Base-by-base conservation (phyloP, 2,329 filamentous ascomycete genomes). In the Rosellinia necatrix region DNA sequence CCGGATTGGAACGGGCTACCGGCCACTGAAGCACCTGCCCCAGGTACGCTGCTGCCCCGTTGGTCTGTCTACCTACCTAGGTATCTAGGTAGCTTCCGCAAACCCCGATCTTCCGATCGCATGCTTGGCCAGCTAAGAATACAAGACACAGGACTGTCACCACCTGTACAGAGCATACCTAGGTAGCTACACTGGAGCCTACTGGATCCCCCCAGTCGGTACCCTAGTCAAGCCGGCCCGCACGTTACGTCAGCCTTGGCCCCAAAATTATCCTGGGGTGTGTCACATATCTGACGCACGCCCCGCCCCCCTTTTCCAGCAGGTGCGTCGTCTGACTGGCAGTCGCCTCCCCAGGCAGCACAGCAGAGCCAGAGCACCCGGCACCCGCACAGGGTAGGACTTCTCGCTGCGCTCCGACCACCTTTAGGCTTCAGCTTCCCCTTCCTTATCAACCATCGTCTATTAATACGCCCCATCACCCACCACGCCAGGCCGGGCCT, bases 191-290 rank as follows among this genome's bases (percentile, higher is more conserved):
- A n/a, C n/a, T n/a, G n/a, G n/a, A n/a, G n/a, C n/a, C n/a, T n/a
- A 44, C 59, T 37, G 38, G 59, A 54, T 22, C n/a, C 41, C 34
- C 34, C 50, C 22, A 30, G 40, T 27, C 37, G 19, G 38, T 9
- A 4, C 46, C 41, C 49, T 41, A 40, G 44, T 41, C 42, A 38
- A 24, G 15, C 47, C 47, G 53, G 24, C 21, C 53, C 43, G 22
- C 41, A n/a, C 52, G 64, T 71, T 72, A 71, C 70, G 69, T 70
- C 69, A 71, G 66, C 67, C 66, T 67, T 60, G 67, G 53, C 56
- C 58, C 61, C 62, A 42, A 41, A n/a, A 32, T 61, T 64, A 49
- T 44, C 53, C 57, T 64, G 48, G 60, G 62, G n/a, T n/a, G n/a
- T 56, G 62, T 64, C 64, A 62, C 66, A 67, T 63, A 56, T 66